A percentile compares a stretch with the other conserved stretches of the same genome.
phyloP scores from a whole-genome alignment of 1,284 basidiomycete genomes.

The Sanghuangporus sanghuang region DNA sequence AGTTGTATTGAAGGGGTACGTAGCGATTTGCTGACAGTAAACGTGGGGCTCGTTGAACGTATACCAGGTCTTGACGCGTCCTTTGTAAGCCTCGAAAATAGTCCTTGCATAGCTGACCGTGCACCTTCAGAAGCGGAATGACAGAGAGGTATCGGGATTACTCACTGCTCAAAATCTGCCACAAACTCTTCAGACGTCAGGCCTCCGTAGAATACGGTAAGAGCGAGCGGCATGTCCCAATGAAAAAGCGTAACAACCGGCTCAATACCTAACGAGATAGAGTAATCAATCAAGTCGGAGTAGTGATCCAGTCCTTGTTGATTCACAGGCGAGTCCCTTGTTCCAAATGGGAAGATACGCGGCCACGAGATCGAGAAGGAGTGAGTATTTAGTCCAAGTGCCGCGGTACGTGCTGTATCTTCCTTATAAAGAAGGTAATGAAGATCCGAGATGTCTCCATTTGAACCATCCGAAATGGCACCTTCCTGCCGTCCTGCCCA shows the following conservation, averaged over 20 bases:
- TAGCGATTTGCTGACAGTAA: conserved; percentile 32
- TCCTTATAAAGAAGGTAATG: conserved; percentile 45
- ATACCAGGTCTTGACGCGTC: conserved; percentile 43
- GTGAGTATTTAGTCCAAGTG: conserved; percentile 42
- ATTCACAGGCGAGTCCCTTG: conserved; percentile 41
- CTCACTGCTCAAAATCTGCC: conserved; percentile 42
- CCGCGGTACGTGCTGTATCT: conserved; percentile 39
- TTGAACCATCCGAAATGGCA: conserved; percentile 31
- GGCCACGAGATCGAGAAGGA: conserved; percentile 50
- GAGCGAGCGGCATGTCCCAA: conserved; percentile 42
- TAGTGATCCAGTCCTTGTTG: conserved; percentile 40
- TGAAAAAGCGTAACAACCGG: conserved; percentile 44
- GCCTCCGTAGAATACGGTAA: conserved; percentile 42
- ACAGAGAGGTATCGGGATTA: not conserved
- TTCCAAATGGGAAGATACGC: conserved; percentile 42
- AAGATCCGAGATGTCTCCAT: conserved; percentile 37
- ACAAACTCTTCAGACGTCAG: conserved; percentile 41
- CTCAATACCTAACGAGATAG: conserved; percentile 35
- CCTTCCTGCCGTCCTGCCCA: conserved; percentile 40
- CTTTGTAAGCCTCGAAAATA: conserved; percentile 43
- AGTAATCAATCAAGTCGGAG: conserved; percentile 42
- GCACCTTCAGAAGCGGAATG: not conserved
- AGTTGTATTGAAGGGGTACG: conserved; percentile 38
- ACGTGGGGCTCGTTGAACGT: conserved; percentile 47
- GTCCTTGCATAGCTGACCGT: conserved; percentile 38